Base-by-base conservation (phyloP, 1,139 yeast genomes). In the Pichia cactophila region DNA sequence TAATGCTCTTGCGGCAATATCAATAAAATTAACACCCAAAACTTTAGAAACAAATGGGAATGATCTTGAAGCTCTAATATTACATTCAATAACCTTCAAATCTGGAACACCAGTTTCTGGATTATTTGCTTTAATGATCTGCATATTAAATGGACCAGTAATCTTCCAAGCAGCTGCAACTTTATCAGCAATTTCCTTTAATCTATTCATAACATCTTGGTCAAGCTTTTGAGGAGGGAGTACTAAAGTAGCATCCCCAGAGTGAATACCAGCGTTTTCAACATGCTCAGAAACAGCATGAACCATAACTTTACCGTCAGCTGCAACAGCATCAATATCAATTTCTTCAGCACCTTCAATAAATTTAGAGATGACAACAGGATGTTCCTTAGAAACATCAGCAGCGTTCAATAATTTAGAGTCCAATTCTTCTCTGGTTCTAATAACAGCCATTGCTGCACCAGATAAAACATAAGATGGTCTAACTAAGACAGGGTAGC, bases 11-110 rank as follows among this genome's bases (percentile, higher is more conserved):
- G 89, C 89, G 23, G 97, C 97, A 61, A 88, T 89, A 49, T 92
- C 96, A 66, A 92, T 92, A 68, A 92, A 90, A 73, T 92, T 90
- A 52, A 78, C 77, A 56, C 97, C 98, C 56, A 92, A 75, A 44
- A 92, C 98, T 75, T 92, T 92, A 51, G 97, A 90, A 48, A 92
- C 97, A 67, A 92, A 92, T 69, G 98, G 98, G 88, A 92, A 90
- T 26, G 97, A 90, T 69, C 98, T 83, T 16, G 97, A 90, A 44
- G 98, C 98, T 72, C 98, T 86, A 62, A 92, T 86, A 71, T 92
- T 92, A 79, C 98, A 92, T 74, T 92, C 98, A 66, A 92, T 92
- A 55, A 92, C 98, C 78, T 92, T 92, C 59, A 78, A 71, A 54
- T 77, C 80, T 50, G 77, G 72, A 46, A 71, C 74, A 54, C 68